Percentiles rank a stretch among this genome's conserved stretches.
Conservation (phyloP, 202 grass and related monocot species). For the Eragrostis tef region DNA sequence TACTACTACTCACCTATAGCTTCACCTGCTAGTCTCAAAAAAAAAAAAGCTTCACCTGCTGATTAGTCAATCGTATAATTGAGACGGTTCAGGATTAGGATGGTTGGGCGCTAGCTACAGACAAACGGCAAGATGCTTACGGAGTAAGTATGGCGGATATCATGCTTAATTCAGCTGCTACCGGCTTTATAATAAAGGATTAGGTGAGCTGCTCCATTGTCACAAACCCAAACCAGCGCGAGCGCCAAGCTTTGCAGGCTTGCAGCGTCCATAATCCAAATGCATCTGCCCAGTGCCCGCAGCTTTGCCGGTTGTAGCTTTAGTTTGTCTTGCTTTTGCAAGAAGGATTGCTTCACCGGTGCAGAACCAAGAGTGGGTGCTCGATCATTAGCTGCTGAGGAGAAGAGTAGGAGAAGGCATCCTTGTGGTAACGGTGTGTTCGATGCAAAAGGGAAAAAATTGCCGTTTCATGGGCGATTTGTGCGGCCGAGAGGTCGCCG, state of each 20-base stretch:
- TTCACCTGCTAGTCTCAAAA: constrained; percentile 46
- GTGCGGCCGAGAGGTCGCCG: constrained; percentile 9
- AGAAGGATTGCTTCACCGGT: neutral
- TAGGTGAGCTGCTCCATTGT: constrained; percentile 57
- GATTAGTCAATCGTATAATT: neutral
- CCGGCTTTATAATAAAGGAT: constrained; percentile 31
- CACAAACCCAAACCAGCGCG: neutral
- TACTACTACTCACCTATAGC: neutral
- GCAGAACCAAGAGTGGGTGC: constrained; percentile 22
- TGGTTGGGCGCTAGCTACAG: constrained; percentile 21
- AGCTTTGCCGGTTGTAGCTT: neutral
- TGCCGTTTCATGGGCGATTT: neutral
- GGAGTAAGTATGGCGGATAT: constrained; percentile 42
- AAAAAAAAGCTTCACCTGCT: constrained; percentile 40
- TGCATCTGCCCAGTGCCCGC: constrained; percentile 15
- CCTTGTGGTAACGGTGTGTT: neutral
- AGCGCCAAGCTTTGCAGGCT: neutral
- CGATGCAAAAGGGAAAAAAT: neutral
- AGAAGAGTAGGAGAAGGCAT: neutral
- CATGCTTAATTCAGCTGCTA: constrained; percentile 20
- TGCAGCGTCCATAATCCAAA: neutral
- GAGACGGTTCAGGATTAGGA: neutral
- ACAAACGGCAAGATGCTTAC: constrained; percentile 45
- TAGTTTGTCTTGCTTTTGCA: too few relatives aligned
- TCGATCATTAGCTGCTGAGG: neutral